These are phyloP conservation scores for Microdochium trichocladiopsis DNA, from an alignment of 2,329 filamentous ascomycete genomes.

Conservation along the genomic window DNA sequence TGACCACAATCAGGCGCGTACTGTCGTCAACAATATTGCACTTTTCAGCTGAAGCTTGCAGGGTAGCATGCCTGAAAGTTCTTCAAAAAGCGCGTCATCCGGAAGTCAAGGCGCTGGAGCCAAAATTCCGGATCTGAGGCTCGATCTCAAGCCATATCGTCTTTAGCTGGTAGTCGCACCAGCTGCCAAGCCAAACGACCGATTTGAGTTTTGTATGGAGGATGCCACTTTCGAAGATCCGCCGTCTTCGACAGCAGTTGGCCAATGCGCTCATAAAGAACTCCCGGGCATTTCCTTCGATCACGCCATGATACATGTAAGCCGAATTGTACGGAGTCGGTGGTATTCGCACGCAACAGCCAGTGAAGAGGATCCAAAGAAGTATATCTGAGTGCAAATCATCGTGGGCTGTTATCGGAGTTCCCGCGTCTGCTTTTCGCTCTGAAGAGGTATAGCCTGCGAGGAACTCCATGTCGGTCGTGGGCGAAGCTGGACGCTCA, in stretches of 20 bases:
- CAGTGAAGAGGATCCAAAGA: conserved; percentile 22
- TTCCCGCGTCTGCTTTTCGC: not conserved
- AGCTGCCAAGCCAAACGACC: conserved; percentile 20
- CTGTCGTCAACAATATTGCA: too few relatives aligned
- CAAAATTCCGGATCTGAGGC: not conserved
- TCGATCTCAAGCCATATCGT: not conserved
- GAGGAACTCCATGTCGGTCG: conserved; percentile 1
- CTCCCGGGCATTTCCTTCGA: conserved; percentile 13
- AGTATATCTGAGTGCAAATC: conserved; percentile 19
- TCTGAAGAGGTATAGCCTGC: conserved; percentile 1
- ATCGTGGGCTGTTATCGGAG: conserved; percentile 6
- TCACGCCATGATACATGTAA: conserved; percentile 7
- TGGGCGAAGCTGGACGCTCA: conserved; percentile 5
- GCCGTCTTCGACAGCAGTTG: conserved; percentile 16
- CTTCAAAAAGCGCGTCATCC: not conserved
- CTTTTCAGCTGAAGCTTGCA: too few relatives aligned
- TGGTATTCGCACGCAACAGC: conserved; percentile 20
- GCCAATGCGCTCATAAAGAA: conserved; percentile 20
- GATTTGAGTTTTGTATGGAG: conserved; percentile 14
- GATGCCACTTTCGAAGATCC: conserved; percentile 13
- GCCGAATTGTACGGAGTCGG: conserved; percentile 3
- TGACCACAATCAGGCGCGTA: too few relatives aligned
- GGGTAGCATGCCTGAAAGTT: too few relatives aligned
- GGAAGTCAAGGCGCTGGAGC: not conserved
- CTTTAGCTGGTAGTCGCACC: conserved; percentile 21